A percentile compares a stretch with the other conserved stretches of the same genome.
phyloP scores from a whole-genome alignment of 2,329 filamentous ascomycete genomes.

The Biscogniauxia mediterranea region DNA sequence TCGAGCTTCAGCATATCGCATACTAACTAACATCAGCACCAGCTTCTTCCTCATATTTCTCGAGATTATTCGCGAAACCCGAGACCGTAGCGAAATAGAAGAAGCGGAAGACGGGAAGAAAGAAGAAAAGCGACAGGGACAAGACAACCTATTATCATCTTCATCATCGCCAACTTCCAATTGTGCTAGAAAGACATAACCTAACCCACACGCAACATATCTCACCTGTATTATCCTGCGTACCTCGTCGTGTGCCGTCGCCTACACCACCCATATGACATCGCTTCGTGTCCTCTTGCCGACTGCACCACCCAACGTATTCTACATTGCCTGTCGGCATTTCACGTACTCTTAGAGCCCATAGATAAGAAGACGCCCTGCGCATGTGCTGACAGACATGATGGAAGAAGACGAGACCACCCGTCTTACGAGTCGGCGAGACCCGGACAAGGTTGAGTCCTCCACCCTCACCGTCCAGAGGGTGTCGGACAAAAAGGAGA shows the following conservation, averaged over 20 bases:
- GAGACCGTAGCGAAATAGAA: neutral
- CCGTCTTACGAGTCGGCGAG: neutral
- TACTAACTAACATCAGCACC: neutral
- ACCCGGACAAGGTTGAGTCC: neutral
- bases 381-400: neutral
- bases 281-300: neutral
- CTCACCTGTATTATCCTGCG: neutral
- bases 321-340: conserved; percentile 1
- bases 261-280: neutral
- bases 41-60: neutral
- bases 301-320: neutral
- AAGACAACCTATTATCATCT: no score
- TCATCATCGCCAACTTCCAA: neutral
- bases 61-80: neutral
- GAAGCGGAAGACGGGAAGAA: no score
- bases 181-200: neutral
- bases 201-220: neutral
- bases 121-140: no score
- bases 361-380: neutral
- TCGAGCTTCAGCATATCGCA: neutral
- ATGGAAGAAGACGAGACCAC: conserved; percentile 23
- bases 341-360: conserved; percentile 4
- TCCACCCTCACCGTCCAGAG: conserved; percentile 1
- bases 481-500: conserved; percentile 13
- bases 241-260: neutral